Percentiles rank a stretch among this genome's conserved stretches.
These are phyloP conservation scores for Raddia distichophylla DNA, from an alignment of 176 grass and related monocot genomes.

Conservation along the genomic window DNA sequence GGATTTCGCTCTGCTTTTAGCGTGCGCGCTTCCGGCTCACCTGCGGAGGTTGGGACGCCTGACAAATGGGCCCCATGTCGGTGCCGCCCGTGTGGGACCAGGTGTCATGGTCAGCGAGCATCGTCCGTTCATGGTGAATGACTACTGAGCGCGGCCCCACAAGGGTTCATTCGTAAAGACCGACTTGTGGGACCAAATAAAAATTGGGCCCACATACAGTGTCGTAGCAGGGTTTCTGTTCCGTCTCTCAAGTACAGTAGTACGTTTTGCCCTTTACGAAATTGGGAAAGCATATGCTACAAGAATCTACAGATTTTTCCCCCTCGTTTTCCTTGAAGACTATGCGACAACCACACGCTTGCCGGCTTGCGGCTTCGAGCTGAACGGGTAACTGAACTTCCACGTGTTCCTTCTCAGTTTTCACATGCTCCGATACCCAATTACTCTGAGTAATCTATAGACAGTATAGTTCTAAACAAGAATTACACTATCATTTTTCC, in stretches of 20 bases:
- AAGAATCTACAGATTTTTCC: constrained; percentile 9
- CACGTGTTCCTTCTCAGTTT: background rate
- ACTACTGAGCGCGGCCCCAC: background rate
- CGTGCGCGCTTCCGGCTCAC: constrained; percentile 32
- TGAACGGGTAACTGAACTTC: background rate
- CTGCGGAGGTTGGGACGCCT: background rate
- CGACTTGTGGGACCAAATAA: background rate
- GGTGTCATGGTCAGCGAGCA: background rate
- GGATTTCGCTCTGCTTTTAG: constrained; percentile 15
- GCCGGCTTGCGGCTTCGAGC: too few species aligned
- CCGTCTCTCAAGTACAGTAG: background rate
- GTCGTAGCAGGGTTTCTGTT: background rate
- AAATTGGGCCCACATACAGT: background rate
- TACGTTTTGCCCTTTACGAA: background rate
- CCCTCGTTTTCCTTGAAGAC: background rate
- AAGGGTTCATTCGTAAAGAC: fast-evolving
- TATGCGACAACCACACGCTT: constrained; percentile 24
- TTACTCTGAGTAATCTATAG: too few species aligned
- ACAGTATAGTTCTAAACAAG: background rate
- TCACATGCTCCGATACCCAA: too few species aligned
- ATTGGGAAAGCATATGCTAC: constrained; percentile 34
- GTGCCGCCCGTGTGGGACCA: background rate
- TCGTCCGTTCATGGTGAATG: background rate
- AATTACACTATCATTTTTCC: background rate
- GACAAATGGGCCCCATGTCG: background rate